A percentile compares a stretch with the other conserved stretches of the same genome.
Conservation (phyloP, 352 stramenopile genomes). For the Globisporangium middletonii region DNA sequence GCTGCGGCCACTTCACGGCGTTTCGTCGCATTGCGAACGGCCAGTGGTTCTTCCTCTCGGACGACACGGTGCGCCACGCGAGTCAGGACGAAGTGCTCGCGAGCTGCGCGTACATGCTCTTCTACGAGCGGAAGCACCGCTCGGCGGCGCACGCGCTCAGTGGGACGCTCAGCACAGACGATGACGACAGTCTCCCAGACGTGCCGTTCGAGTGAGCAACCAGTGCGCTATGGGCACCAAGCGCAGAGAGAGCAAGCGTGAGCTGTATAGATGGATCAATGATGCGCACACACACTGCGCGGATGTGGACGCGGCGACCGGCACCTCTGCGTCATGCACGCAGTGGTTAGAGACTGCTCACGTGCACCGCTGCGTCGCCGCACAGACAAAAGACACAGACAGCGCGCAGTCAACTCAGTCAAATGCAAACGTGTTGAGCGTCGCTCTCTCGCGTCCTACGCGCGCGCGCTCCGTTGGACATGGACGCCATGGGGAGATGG, state of each 20-base stretch:
- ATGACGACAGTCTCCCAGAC: constrained; percentile 42
- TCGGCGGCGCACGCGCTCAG: constrained; percentile 23
- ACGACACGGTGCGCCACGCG: constrained; percentile 65
- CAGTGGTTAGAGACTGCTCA: too few species aligned
- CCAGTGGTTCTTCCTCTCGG: constrained; percentile 86
- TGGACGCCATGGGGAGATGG: not conserved
- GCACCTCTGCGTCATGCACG: too few species aligned
- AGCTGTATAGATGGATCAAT: not conserved
- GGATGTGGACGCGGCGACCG: not conserved
- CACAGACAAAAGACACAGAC: not conserved
- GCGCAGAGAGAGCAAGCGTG: not conserved
- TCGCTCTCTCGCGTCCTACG: too few species aligned
- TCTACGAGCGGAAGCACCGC: constrained; percentile 78
- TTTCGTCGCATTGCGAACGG: constrained; percentile 52
- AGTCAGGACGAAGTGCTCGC: constrained; percentile 52
- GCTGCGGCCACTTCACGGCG: constrained; percentile 80
- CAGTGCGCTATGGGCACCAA: not conserved
- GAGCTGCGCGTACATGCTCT: constrained; percentile 88
- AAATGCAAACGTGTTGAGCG: too few species aligned
- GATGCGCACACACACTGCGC: not conserved
- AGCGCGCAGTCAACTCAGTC: too few species aligned
- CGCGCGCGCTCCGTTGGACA: too few species aligned
- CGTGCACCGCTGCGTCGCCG: too few species aligned
- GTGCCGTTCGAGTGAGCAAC: constrained; percentile 31
- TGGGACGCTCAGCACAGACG: constrained; percentile 14